Base-by-base conservation (phyloP, 257 asterid species). In the Dorcoceras hygrometricum region DNA sequence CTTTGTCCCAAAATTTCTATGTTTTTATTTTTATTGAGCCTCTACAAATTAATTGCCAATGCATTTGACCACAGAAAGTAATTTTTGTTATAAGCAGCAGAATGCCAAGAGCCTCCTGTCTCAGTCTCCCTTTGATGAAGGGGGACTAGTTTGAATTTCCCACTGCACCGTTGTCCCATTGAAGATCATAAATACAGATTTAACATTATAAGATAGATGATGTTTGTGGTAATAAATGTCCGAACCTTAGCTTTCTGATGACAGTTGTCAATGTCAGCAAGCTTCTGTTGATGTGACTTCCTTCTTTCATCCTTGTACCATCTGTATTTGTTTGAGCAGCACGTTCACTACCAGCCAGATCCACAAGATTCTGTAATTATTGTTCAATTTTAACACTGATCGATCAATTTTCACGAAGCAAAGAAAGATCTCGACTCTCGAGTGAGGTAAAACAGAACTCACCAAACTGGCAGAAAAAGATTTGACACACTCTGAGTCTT, bases 321-420 rank as follows among this genome's bases (percentile, higher is more conserved):
- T 75, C 90, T 64, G 96, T 88, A 77, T 80, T 86, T 58, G 96
- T 84, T 79, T 93, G 98, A 8, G 88, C 70, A 31, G 86, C 89
- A 70, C 97, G 95, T 72, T 94, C 99, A 63, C 96, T 88, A 55
- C 99, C 99, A 59, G 97, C 97, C 53, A 94, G 97, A 84, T 94
- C 99, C 62, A 94, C 99, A 69, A 94, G 95, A 81, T 94, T 90
- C 99, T 93, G 81, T 60, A 74, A 63, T 53, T 74, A 56, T 57
- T 31, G 66, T 32, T 54, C 48, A 61, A 59, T 61, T 73, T n/a
- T 57, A 48, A 12, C 29, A 31, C 56, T 25, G 46, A 57, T 67
- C 14, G 39, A 50, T 39, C 43, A 12, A 50, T 59, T 12, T 18
- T 50, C 53, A 50, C 69, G 46, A 50, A 67, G 65, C 65, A 62